Evolutionary conservation across 2,329 filamentous ascomycete genomes (phyloP), one percentile per base, ranked within the genome.

Genomic region (Pleoardoris graminearum): DNA sequence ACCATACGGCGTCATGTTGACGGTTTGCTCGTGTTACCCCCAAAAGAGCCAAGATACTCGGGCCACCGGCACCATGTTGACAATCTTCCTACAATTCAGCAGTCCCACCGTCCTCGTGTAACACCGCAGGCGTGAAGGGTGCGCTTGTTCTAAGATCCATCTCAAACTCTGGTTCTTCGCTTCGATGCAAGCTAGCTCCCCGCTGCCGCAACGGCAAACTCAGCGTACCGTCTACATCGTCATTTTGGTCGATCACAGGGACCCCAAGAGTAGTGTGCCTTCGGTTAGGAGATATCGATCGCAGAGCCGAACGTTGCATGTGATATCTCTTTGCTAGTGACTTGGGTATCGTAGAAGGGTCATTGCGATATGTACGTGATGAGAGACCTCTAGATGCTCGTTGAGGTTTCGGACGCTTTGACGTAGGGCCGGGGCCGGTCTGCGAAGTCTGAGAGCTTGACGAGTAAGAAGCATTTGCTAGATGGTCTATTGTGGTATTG

Each of bases 341-440:
- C 32, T 53, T 60, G 2, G 60, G 55, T 2, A 42, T 25, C 1
- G 51, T 19, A 7, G 36, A 48, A 11, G 58, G 45, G 19, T 61
- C 63, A 10, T 48, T 53, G 19, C 63, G 62, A 2, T 7, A 62
- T 37, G 67, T 70, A 16, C 65, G 63, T 53, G 69, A 60, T 3
- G 58, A 52, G 22, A 70, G 63, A 5, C 62, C 55, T 39, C 68
- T 71, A 55, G 68, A 70, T 1, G 71, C 61, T 4, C 59, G 51
- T 17, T 67, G 65, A 22, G 71, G 65, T 48, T 72, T 76, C 1
- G 68, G 54, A 14, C 78, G 73, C 57, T 80, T 80, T 3, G 76
- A 76, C 6, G 68, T 72, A 2, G 73, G 73, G 11, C 64, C 63
- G 27, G 44, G 73, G 11, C 64, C 63, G 27, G 44, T 53, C 22